Conservation (phyloP, 768 basidiomycete genomes). For the Coprinopsis cinerea region DNA sequence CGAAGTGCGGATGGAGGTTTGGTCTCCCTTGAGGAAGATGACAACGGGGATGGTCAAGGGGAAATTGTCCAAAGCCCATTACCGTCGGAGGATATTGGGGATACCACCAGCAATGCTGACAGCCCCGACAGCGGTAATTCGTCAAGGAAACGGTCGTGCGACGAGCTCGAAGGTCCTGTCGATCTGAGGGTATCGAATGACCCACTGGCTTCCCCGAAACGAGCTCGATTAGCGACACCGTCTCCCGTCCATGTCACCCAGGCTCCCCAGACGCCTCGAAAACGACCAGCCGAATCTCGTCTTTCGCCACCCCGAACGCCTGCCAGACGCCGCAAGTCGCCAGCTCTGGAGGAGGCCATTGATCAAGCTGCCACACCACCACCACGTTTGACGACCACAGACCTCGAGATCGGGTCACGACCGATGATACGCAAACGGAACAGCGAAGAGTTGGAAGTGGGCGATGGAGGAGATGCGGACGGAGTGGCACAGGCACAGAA, state of each 20-base stretch:
- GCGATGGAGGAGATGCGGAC: not conserved
- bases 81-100: not conserved
- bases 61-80: constrained; percentile 1
- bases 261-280: not conserved
- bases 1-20: not conserved
- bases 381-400: not conserved
- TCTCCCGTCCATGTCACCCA: not conserved
- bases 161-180: constrained; percentile 1
- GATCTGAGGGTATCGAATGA: not conserved
- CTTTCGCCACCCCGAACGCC: not conserved
- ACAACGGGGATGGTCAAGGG: not conserved
- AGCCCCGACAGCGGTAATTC: not conserved
- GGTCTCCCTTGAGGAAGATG: not conserved
- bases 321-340: too few relatives aligned
- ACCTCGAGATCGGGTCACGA: not conserved
- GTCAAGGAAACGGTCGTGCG: constrained; percentile 1
- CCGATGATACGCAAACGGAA: not conserved
- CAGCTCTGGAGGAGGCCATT: too few relatives aligned
- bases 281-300: not conserved
- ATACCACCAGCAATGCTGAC: constrained; percentile 3
- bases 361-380: not conserved
- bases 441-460: not conserved
- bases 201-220: not conserved
- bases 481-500: not conserved
- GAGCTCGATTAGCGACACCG: not conserved